Evolutionary conservation across 768 basidiomycete genomes (phyloP).

Genomic region (Trametes gibbosa): DNA sequence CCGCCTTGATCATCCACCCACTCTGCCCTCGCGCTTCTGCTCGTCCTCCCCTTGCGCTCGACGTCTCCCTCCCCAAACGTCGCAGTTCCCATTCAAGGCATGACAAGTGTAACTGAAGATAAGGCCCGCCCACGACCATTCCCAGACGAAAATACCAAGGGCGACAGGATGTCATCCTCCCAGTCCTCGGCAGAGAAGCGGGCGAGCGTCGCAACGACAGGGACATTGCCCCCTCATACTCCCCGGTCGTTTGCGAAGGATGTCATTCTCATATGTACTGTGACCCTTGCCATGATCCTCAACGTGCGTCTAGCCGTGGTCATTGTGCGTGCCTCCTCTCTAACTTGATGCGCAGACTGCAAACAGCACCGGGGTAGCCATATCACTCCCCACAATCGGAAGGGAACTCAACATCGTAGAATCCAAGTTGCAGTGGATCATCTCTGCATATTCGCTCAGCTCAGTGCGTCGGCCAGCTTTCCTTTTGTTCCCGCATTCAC

Average conservation of each 20-base stretch:
- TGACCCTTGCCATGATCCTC: slow-evolving; percentile 32
- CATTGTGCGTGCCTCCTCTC: not conserved
- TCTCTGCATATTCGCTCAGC: slow-evolving; percentile 65
- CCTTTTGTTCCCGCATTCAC: not conserved
- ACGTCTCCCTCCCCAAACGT: not conserved
- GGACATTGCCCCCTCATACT: not conserved
- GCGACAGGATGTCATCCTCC: not conserved
- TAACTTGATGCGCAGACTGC: slow-evolving; percentile 21
- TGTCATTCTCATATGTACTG: slow-evolving; percentile 25
- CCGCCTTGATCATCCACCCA: not conserved
- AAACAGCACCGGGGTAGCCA: slow-evolving; percentile 24
- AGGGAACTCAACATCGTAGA: slow-evolving; percentile 46
- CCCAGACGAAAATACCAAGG: not conserved
- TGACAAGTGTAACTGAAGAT: not conserved
- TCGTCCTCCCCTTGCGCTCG: too few species aligned
- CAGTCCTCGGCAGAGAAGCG: not conserved
- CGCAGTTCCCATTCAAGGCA: not conserved
- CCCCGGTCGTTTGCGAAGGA: slow-evolving; percentile 8
- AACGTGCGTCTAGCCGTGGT: slow-evolving; percentile 22
- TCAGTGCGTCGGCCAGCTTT: slow-evolving; percentile 42
- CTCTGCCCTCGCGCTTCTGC: not conserved
- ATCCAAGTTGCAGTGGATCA: slow-evolving; percentile 61
- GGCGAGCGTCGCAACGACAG: not conserved
- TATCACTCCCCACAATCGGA: slow-evolving; percentile 31
- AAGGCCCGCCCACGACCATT: not conserved